These are phyloP conservation scores for Phytopythium ostracodes DNA, from an alignment of 352 stramenopile genomes.

Conservation along the genomic window DNA sequence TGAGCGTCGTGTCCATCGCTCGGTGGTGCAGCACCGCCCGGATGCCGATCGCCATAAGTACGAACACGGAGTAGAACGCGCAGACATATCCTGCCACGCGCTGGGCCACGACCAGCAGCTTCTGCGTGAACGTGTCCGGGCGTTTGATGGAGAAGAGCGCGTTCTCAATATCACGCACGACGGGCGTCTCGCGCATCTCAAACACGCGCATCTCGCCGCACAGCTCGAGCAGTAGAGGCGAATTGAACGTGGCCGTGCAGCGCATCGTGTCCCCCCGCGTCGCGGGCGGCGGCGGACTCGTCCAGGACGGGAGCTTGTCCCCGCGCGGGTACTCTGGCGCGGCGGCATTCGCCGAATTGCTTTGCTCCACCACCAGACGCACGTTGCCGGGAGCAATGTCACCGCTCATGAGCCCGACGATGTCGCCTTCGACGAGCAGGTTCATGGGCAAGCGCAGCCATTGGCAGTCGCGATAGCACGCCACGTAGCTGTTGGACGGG, in stretches of 20 bases:
- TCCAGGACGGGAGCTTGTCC: slow-evolving; percentile 57
- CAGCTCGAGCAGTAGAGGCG: slow-evolving; percentile 63
- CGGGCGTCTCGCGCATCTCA: slow-evolving; percentile 79
- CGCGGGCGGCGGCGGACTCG: slow-evolving; percentile 12
- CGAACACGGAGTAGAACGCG: slow-evolving; percentile 57
- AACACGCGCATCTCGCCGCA: slow-evolving; percentile 88
- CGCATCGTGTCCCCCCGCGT: slow-evolving; percentile 41
- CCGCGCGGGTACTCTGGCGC: slow-evolving; percentile 43
- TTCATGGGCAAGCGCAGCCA: slow-evolving; percentile 86
- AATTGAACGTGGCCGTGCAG: slow-evolving; percentile 75
- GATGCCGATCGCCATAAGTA: slow-evolving; percentile 62
- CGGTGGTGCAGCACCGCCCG: slow-evolving; percentile 66
- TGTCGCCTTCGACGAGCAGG: slow-evolving; percentile 71
- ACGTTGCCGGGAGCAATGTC: slow-evolving; percentile 74
- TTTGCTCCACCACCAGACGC: slow-evolving; percentile 25
- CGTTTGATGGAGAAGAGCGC: slow-evolving; percentile 72
- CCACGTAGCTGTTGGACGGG: slow-evolving; percentile 74
- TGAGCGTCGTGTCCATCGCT: slow-evolving; percentile 60
- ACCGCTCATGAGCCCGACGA: slow-evolving; percentile 81
- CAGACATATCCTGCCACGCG: slow-evolving; percentile 58
- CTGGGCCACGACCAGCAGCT: slow-evolving; percentile 57
- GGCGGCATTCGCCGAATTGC: background rate
- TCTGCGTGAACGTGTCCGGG: slow-evolving; percentile 71
- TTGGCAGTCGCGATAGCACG: slow-evolving; percentile 74
- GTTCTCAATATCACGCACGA: slow-evolving; percentile 74